Evolutionary conservation across 768 basidiomycete genomes (phyloP), one percentile per base, ranked within the genome.

Genomic region (Mycena latifolia): DNA sequence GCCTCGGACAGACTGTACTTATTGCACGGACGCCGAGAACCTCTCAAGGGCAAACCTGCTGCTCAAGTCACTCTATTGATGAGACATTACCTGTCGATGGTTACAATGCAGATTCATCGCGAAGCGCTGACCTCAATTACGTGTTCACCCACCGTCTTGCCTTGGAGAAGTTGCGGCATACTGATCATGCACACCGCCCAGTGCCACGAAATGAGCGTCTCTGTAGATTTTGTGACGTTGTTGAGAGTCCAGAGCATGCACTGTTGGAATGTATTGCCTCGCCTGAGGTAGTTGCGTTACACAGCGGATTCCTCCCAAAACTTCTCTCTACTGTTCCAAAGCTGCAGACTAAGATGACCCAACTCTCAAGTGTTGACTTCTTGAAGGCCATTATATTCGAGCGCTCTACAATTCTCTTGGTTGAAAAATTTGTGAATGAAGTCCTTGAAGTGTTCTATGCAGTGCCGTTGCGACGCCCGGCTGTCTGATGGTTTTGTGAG

Each of bases 301-400:
- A 28, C 18, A 25, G 12, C 14, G 12, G 20, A 29, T 52, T 62
- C 22, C 7, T 62, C 28, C 41, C 17, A 6, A 52, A 35, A 45
- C 8, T 62, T 4, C 45, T 62, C 29, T 27, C 20, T 17, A 45
- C 48, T 5, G 41, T 62, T 6, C 61, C 43, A 15, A 43, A 22
- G 20, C 28, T 62, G 17, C 61, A 54, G 22, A 28, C 24, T 27
- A 46, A 31, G 27, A 37, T 45, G 53, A 54, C 35, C 18, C 24
- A 22, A 61, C 53, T 43, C 24, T 24, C 37, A 27, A 46, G 51
- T 37, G 28, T 29, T 17, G 35, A 53, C 28, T 55, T 55, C 24
- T 31, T 63, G 29, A 52, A 52, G 14, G 60, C 51, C 33, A 33
- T 63, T 8, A 55, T 63, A 11, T 63, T 47, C 31, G 41, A 53